Conservation (phyloP, 169 alveolate genomes). For the Besnoitia besnoiti region DNA sequence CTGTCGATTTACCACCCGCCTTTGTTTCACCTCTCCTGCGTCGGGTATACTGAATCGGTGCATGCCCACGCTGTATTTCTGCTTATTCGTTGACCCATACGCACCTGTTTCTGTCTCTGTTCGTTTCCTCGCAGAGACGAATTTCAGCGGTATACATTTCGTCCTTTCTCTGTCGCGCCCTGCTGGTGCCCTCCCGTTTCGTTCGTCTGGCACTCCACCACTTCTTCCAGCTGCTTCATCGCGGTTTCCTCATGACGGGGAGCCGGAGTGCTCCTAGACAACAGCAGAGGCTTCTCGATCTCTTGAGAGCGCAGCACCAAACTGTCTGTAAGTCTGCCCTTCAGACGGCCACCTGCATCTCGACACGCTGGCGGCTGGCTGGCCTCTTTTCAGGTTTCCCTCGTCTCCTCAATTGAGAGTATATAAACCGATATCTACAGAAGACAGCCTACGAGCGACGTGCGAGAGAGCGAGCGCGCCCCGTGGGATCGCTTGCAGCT, state of each 20-base stretch:
- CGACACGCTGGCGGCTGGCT: too few species aligned
- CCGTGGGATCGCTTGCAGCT: too few species aligned
- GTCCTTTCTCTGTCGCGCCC: constrained; percentile 43
- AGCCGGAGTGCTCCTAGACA: not conserved
- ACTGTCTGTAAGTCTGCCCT: constrained; percentile 42
- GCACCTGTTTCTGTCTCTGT: not conserved
- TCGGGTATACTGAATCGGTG: not conserved
- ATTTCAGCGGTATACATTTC: constrained; percentile 24
- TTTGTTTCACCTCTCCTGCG: not conserved
- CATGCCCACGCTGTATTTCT: not conserved
- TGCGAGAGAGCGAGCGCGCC: too few species aligned
- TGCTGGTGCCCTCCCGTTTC: constrained; percentile 21
- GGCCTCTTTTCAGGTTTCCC: too few species aligned
- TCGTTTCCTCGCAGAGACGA: constrained; percentile 27
- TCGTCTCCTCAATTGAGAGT: too few species aligned
- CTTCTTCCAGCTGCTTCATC: constrained; percentile 29
- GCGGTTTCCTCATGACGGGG: constrained; percentile 28
- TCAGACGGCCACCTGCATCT: too few species aligned
- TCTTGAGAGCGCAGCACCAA: not conserved
- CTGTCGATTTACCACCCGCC: not conserved
- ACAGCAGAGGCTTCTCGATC: constrained; percentile 1
- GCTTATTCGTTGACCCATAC: not conserved
- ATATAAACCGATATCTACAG: too few species aligned
- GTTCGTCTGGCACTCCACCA: constrained; percentile 26
- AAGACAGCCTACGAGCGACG: too few species aligned